Evolutionary conservation across 1,284 basidiomycete species (phyloP).

Genomic region (Fomitopsis schrenkii): DNA sequence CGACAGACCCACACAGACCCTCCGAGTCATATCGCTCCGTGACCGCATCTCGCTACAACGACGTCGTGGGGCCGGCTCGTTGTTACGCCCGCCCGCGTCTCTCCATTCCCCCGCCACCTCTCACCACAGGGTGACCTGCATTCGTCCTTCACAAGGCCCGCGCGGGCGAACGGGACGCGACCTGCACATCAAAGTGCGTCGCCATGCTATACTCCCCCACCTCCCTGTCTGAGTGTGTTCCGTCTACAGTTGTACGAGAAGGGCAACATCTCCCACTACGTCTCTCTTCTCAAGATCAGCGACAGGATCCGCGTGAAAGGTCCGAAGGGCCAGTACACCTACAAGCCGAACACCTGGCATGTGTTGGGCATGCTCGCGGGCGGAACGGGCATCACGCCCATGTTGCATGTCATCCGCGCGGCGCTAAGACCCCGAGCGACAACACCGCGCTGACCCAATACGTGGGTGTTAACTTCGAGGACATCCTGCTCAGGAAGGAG

Average conservation of each 20-base stretch:
- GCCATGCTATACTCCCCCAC: constrained; percentile 1
- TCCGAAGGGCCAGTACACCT: constrained; percentile 92
- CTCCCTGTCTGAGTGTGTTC: constrained; percentile 4
- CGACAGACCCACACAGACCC: too few relatives aligned
- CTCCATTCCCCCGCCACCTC: too few relatives aligned
- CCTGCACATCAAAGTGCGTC: constrained; percentile 86
- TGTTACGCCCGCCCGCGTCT: too few relatives aligned
- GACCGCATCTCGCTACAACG: too few relatives aligned
- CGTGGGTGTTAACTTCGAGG: constrained; percentile 89
- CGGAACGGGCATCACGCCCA: constrained; percentile 94
- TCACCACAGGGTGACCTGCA: too few relatives aligned
- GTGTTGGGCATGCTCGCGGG: constrained; percentile 97
- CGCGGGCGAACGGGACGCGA: constrained; percentile 36
- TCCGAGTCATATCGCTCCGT: too few relatives aligned
- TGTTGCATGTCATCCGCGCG: constrained; percentile 95
- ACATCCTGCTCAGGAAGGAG: constrained; percentile 87
- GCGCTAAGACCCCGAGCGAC: constrained; percentile 85
- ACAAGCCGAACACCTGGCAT: constrained; percentile 62
- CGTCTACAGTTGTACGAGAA: constrained; percentile 81
- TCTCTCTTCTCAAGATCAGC: constrained; percentile 79
- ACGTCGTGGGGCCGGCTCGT: too few relatives aligned
- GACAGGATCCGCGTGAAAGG: constrained; percentile 89
- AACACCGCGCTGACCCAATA: constrained; percentile 83
- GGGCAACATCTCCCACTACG: constrained; percentile 91
- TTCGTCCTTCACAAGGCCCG: too few relatives aligned